These are phyloP conservation scores for Corinectria fuckeliana DNA, from an alignment of 2,329 filamentous ascomycete genomes.

Conservation along the genomic window DNA sequence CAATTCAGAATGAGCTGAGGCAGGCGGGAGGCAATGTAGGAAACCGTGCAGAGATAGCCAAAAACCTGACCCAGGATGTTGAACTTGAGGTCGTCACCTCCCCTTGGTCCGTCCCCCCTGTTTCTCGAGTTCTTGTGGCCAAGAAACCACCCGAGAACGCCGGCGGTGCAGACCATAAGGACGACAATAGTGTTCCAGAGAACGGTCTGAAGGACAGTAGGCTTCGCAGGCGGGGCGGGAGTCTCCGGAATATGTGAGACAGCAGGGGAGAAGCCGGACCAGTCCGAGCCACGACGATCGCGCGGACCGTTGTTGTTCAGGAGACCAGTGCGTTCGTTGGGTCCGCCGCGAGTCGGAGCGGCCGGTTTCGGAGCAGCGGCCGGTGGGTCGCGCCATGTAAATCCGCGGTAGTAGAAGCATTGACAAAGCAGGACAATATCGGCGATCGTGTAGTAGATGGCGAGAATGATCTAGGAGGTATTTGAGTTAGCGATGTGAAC, in stretches of 20 bases:
- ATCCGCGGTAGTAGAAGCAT: conserved; percentile 95
- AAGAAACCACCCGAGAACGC: conserved; percentile 86
- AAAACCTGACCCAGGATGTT: conserved; percentile 86
- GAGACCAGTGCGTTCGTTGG: conserved; percentile 58
- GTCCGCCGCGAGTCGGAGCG: conserved; percentile 42
- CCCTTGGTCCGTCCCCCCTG: conserved; percentile 47
- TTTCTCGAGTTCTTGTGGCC: conserved; percentile 48
- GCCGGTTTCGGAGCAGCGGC: conserved; percentile 50
- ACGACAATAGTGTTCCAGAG: conserved; percentile 79
- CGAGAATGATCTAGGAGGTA: conserved; percentile 73
- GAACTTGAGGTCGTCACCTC: conserved; percentile 65
- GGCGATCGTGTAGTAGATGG: conserved; percentile 90
- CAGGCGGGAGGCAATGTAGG: conserved; percentile 89
- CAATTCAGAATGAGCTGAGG: conserved; percentile 94
- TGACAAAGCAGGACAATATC: conserved; percentile 88
- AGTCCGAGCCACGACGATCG: conserved; percentile 60
- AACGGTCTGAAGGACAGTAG: conserved; percentile 62
- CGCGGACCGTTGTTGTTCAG: conserved; percentile 27
- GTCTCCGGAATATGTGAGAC: conserved; percentile 72
- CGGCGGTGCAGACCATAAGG: conserved; percentile 82
- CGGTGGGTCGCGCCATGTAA: conserved; percentile 67
- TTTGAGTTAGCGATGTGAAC: conserved; percentile 18
- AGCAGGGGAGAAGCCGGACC: conserved; percentile 76
- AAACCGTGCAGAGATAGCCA: conserved; percentile 86
- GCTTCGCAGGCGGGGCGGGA: conserved; percentile 54